Conservation (phyloP, 306 rosid species). For the Castanea mollissima region DNA sequence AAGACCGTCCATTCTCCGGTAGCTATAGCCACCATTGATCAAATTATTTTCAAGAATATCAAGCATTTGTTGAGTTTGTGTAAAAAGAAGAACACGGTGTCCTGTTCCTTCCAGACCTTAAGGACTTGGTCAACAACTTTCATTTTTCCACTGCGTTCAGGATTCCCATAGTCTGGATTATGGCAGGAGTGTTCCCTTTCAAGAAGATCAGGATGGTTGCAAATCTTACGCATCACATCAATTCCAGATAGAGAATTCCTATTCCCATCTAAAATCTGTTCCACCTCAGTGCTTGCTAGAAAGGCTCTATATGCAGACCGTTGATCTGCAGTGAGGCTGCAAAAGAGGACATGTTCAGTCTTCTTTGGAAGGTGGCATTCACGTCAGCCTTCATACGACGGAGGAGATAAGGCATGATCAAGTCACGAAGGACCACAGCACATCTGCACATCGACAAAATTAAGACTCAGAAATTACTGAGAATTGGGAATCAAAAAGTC, state of each 20-base stretch:
- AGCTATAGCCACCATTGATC: constrained; percentile 53
- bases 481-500: background rate
- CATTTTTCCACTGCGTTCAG: constrained; percentile 94
- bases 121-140: constrained; percentile 92
- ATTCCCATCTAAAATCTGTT: constrained; percentile 78
- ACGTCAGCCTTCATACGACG: constrained; percentile 98
- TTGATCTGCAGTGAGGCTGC: constrained; percentile 89
- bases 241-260: constrained; percentile 91
- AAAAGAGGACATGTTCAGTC: constrained; percentile 96
- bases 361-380: constrained; percentile 93
- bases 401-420: constrained; percentile 97
- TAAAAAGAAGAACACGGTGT: constrained; percentile 90
- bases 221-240: constrained; percentile 94
- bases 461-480: constrained; percentile 13
- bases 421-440: constrained; percentile 94
- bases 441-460: constrained; percentile 58
- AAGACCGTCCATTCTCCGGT: constrained; percentile 92
- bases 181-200: constrained; percentile 82
- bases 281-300: constrained; percentile 98
- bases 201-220: constrained; percentile 98
- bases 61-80: constrained; percentile 96
- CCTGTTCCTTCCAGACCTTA: constrained; percentile 97
- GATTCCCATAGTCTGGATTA: constrained; percentile 93
- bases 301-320: constrained; percentile 89
- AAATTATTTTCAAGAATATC: constrained; percentile 76